Evolutionary conservation across 176 grass and related monocot species (phyloP), one percentile per base, ranked within the genome.

Genomic region (Musa troglodytarum): DNA sequence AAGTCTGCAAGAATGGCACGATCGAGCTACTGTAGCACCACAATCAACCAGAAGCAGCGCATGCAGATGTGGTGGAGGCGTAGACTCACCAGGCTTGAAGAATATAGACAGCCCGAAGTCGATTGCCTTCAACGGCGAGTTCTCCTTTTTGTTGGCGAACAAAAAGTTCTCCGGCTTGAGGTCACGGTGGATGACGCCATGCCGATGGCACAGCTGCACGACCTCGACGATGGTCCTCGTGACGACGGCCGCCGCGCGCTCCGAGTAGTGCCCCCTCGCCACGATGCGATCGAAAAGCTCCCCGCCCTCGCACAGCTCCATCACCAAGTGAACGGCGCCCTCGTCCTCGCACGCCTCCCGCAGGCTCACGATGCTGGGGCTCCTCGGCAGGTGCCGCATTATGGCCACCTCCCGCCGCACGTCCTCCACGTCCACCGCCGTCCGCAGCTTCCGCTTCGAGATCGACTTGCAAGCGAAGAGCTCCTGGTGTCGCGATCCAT

Each of bases 301-400:
- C n/a, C 95, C 95, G 77, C 95, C 95, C 75, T 99, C 95, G 81
- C 95, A 99, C 75, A 99, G 88, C 88, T 99, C 95, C 90, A 99
- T 99, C 76, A 94, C 90, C 75, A 99, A 86, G 85, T 99, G 95
- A 78, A 99, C 95, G 68, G 90, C 84, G 74, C 81, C 81, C 22
- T 99, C 95, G 78, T 99, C 95, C 95, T 99, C 95, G 74, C 88
- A 94, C 29, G 95, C 90, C 84, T 99, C 95, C 81, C 83, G 72
- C 66, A 99, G 83, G 13, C 63, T 54, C 65, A 94, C 95, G 75
- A 99, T 75, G 87, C 86, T 94, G 76, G 86, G 34, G 81, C 78
- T 94, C 81, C 70, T 80, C 57, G 95, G 95, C 54, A 99, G 83
- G 80, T 99, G 95, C 54, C 88, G 95, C 95, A 99, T 92, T 87